Base-by-base conservation (phyloP, 192 early-diverging fungal genomes). In the Coemansia sp. region DNA sequence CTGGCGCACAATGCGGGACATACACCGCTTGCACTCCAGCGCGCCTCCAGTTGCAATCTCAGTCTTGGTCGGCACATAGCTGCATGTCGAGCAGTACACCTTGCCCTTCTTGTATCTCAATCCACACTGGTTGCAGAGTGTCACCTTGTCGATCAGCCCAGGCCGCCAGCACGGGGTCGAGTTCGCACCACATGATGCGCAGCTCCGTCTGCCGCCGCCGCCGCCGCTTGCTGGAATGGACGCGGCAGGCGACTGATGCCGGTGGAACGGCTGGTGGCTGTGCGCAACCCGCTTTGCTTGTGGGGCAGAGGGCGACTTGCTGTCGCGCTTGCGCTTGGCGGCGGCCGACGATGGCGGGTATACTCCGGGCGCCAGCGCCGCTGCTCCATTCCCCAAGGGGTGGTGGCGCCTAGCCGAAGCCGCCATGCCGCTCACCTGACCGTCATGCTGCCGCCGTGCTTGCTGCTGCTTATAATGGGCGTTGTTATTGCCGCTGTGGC, bases 91-190 rank as follows among this genome's bases (percentile, higher is more conserved):
- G 49, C 82, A 84, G 61, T 74, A 84, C 23, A 84, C 77, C 59
- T 73, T 76, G 74, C 76, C 77, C 77, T 84, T 84, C 76, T 84
- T 84, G 77, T 74, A 84, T 29, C 82, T 62, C 66, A 84, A 59
- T 45, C 82, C 82, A 43, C 82, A 84, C 62, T 69, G 71, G 61
- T 84, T 84, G 72, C 82, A 84, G 50, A 84, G 82, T 34, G 76
- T 79, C 70, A 74, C 79, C 63, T 65, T 65, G 69, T 84, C 71
- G 66, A 79, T 78, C 82, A 79, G 74, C 49, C 82, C 82, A 34
- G 82, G 82, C 65, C 82, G 76, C 82, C 82, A 84, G 74, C 82
- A 84, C 60, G 82, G 82, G 35, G 82, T 84, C 45, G 73, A 73
- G 67, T 55, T 76, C 55, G 66, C 74, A 0, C 70, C 69, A 52